Base-by-base conservation (phyloP, 345 rosid species). In the Lepidium africanum region DNA sequence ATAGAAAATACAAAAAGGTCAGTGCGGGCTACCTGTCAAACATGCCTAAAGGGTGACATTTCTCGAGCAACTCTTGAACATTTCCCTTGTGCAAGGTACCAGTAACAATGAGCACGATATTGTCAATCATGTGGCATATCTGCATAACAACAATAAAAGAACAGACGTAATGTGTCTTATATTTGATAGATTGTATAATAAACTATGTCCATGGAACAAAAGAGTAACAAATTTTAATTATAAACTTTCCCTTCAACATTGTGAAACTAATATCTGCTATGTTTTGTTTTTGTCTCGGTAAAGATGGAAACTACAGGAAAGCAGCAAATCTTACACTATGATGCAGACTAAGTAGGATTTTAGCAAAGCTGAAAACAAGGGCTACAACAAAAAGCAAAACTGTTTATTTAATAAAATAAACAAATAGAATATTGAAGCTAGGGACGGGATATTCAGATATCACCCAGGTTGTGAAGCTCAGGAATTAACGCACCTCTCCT, bases 1-100 rank as follows among this genome's bases (percentile, higher is more conserved):
- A 42, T 48, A 27, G 25, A 63, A 15, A 25, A 58, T 41, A 13
- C n/a, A 21, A 21, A 21, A 48, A 59, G 55, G 45, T 51, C 41
- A 9, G 41, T 30, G 59, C 14, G 7, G 50, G 3, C 2, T 61
- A 94, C 99, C 99, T 94, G 84, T 94, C 99, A 81, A 94, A 94
- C 99, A 94, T 94, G 85, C 99, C 99, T 80, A 94, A 78, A 65
- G 99, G 99, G 72, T 94, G 99, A 72, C 99, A 94, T 59, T 94
- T 94, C 83, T 94, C 99, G 69, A 94, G 63, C 64, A 94, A 76
- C 67, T 94, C 99, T 57, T 91, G 97, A 66, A 91, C 99, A 83
- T 94, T 97, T 79, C 99, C 86, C 86, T 94, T 97, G 38, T 94
- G 97, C 84, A 94, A 63, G 54, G 99, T 91, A 59, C 99, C 99